Base-by-base conservation (phyloP, 1,284 basidiomycete genomes). In the Cryptococcus sp. region DNA sequence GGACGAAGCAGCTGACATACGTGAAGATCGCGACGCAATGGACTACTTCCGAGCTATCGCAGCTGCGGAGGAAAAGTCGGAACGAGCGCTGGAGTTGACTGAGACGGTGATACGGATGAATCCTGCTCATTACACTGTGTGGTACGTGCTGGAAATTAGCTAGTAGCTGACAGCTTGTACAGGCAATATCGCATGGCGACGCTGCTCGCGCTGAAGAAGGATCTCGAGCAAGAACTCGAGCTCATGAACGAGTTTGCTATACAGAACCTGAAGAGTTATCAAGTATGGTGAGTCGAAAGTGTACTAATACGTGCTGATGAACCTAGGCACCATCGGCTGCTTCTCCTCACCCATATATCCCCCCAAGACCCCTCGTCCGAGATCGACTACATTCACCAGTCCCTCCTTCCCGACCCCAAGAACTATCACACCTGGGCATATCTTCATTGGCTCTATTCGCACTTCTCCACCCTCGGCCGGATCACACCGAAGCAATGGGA, bases 351-450 rank as follows among this genome's bases (percentile, higher is more conserved):
- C 13, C 75, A 80, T n/a, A 69, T 82, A 41, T 84, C 90, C 59
- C 84, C 84, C 45, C 74, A 81, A 49, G 82, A 85, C 48, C 69
- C 75, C 2, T 15, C 49, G 20, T 44, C 57, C 80, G 93, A 97
- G 77, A 86, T 97, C 58, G 82, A 77, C 22, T 95, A 95, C 77
- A 87, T 93, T 70, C 84, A 86, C 54, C 78, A 80, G 50, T 86
- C 86, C 0, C 84, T 97, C 42, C 76, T 83, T 8, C 82, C 79
- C 20, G 93, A 97, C 74, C 79, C 85, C 50, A 97, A 97, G 83
- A 97, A 96, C 80, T 96, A 96, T 75, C 93, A 96, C 78, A 95
- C 93, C 0, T 96, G 93, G 93, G 89, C 89, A 5, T 93, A 94
- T 77, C 84, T 93, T 7, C 92, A 96, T 76, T 95, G 91, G 90